Conservation (phyloP, 495 filamentous ascomycete genomes). For the Penicillium canescens region DNA sequence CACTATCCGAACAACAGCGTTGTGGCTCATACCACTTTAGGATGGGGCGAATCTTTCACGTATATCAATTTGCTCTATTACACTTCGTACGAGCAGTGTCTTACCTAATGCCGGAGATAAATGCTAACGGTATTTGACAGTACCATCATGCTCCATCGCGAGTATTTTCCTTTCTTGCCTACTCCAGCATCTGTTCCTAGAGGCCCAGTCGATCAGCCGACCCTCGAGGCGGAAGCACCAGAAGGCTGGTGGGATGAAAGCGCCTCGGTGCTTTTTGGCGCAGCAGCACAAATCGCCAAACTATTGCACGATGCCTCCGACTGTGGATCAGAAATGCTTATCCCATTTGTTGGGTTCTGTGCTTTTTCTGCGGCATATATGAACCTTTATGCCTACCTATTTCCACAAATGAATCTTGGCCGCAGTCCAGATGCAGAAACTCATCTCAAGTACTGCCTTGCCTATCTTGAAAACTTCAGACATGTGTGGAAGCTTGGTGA, state of each 20-base stretch:
- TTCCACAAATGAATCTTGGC: slow-evolving; percentile 27
- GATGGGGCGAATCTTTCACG: slow-evolving; percentile 23
- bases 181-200: slow-evolving; percentile 11
- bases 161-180: slow-evolving; percentile 28
- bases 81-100: slow-evolving; percentile 9
- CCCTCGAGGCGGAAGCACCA: slow-evolving; percentile 17
- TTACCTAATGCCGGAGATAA: not conserved
- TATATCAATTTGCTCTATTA: slow-evolving; percentile 28
- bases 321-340: slow-evolving; percentile 15
- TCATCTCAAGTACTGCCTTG: slow-evolving; percentile 15
- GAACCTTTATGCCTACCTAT: slow-evolving; percentile 22
- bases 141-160: slow-evolving; percentile 23
- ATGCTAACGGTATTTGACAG: not conserved
- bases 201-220: slow-evolving; percentile 23
- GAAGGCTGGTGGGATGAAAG: slow-evolving; percentile 24
- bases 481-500: slow-evolving; percentile 22
- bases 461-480: slow-evolving; percentile 21
- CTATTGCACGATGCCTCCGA: slow-evolving; percentile 20
- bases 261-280: slow-evolving; percentile 17
- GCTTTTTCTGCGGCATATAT: slow-evolving; percentile 27
- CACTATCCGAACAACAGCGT: slow-evolving; percentile 23
- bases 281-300: slow-evolving; percentile 17
- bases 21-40: slow-evolving; percentile 16
- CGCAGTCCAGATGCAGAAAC: slow-evolving; percentile 15
- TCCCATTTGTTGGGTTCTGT: slow-evolving; percentile 28